A percentile compares a stretch with the other conserved stretches of the same genome.
phyloP scores from a whole-genome alignment of 805 yeast genomes.

The Sugiyamaella mastotermitis region DNA sequence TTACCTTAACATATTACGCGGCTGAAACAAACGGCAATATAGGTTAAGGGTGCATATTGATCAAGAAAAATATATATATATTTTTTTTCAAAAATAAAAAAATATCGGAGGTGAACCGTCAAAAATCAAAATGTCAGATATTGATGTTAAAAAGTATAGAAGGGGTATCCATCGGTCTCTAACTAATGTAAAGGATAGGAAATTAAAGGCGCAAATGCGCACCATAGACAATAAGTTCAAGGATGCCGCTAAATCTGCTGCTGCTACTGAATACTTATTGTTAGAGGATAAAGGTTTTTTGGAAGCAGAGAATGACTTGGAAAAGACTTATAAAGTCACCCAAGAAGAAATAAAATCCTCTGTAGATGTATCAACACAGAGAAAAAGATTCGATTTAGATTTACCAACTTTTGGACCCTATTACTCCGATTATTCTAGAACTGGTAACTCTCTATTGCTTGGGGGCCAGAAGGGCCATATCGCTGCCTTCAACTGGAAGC shows the following conservation, averaged over 20 bases:
- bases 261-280: constrained; percentile 75
- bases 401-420: constrained; percentile 85
- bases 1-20: too few species aligned
- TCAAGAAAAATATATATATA: too few species aligned
- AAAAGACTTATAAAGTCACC: constrained; percentile 75
- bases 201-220: constrained; percentile 58
- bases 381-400: constrained; percentile 65
- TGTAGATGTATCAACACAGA: constrained; percentile 72
- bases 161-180: constrained; percentile 11
- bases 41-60: too few species aligned
- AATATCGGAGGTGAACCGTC: too few species aligned
- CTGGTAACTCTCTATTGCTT: constrained; percentile 77
- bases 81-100: too few species aligned
- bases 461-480: constrained; percentile 94
- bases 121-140: constrained; percentile 8
- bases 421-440: constrained; percentile 69
- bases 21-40: too few species aligned
- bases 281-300: constrained; percentile 81
- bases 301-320: constrained; percentile 92
- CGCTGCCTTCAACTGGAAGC: constrained; percentile 94
- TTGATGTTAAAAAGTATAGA: constrained; percentile 20
- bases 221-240: constrained; percentile 65
- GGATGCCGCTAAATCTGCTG: constrained; percentile 77
- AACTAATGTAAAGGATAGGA: constrained; percentile 43
- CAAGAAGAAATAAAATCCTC: constrained; percentile 72